Base-by-base conservation (phyloP, 768 basidiomycete genomes). In the Termitomyces sp. region DNA sequence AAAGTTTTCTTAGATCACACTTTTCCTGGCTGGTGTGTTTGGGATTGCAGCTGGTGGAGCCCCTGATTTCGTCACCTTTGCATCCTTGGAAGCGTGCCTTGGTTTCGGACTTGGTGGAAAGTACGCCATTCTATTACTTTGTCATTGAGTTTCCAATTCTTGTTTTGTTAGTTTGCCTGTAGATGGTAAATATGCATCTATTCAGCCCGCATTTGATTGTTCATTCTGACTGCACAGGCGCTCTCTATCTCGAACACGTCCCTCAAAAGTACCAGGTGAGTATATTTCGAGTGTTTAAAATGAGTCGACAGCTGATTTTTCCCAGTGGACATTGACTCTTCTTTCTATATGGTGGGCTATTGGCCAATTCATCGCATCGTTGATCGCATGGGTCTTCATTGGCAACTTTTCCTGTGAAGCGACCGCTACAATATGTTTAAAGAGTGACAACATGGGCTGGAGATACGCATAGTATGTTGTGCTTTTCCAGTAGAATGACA, bases 371-470 rank as follows among this genome's bases (percentile, higher is more conserved):
- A 64, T 78, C 18, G 77, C 81, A 10, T 82, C 77, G 16, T 66
- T 79, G 32, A 72, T 85, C 28, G 78, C 80, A 5, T 85, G 80
- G 77, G 80, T 72, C 0, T 80, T 84, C 62, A 81, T 85, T 33
- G 76, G 76, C 22, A 80, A 79, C 58, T 84, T 78, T 63, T 81
- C 83, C 5, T 85, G 84, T 64, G 62, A 68, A 30, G 58, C 71
- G 18, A 64, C 62, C 32, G 71, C 76, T 43, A 57, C 65, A 9
- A 47, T 54, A 40, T 86, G 84, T 61, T 64, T 72, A 5, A 76
- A 75, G 58, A 71, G 69, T 0, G 68, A 75, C 59, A 86, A 85
- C 61, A 82, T 80, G 77, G 84, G 84, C 12, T 86, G 84, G 84
- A 72, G 84, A 67, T 84, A 84, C 64, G 74, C 76, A 22, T 68